Evolutionary conservation across 306 rosid genomes (phyloP), one percentile per base, ranked within the genome.

Genomic region (Albizia julibrissin): DNA sequence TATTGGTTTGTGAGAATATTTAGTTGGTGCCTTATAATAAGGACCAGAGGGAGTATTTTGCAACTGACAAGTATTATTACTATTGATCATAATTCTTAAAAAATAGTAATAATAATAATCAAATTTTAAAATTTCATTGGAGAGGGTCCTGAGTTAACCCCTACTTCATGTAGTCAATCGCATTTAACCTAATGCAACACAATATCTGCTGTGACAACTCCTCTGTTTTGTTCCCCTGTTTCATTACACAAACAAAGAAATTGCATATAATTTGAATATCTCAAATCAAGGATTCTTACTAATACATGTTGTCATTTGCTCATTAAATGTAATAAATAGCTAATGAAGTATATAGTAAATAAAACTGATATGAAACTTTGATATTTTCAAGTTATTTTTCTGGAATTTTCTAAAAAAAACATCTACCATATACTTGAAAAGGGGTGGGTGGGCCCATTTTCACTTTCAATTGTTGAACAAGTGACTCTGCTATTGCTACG

Each of bases 171-270:
- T 87, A 90, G 83, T 95, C 91, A 79, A 95, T 91, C 81, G 94
- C 96, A 71, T 93, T 95, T 84, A 95, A 75, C 71, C 99, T 89
- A 85, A 93, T 77, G 79, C 99, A 95, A 79, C 98, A 95, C 77
- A 95, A 87, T 69, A 95, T 79, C 81, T 95, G 96, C 85, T 95
- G 98, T 64, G 99, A 97, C 83, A 95, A 80, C 90, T 95, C 99
- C 89, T 95, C 99, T 75, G 91, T 49, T 85, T 89, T 95, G 94
- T 93, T 95, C 31, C 92, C 99, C 99, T 95, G 96, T 85, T 86
- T 27, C n/a, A 78, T 46, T 21, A 82, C 71, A 21, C 79, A 83
- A 33, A 72, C 76, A 68, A 13, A 62, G 18, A 62, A 26, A 8
- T n/a, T n/a, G n/a, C n/a, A n/a, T 29, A 29, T 1, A 29, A 29